Percentiles rank a stretch among this genome's conserved stretches.
Evolutionary conservation across 2,329 filamentous ascomycete genomes (phyloP).

Genomic region (Exophiala spinifera): DNA sequence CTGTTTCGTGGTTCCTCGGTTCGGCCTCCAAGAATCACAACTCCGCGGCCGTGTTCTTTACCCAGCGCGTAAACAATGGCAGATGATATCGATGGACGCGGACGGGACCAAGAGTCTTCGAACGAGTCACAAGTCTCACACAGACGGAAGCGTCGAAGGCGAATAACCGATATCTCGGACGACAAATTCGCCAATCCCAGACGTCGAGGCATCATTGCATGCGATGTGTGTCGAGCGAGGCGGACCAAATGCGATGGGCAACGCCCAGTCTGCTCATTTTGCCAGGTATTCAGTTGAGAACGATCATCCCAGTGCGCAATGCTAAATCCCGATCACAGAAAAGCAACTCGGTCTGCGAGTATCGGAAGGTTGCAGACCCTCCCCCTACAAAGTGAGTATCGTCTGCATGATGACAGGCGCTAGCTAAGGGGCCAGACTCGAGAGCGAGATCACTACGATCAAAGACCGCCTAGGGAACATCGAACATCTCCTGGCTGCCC

Average conservation of each 20-base stretch:
- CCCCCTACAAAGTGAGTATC: neutral
- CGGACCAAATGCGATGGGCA: slow-evolving; percentile 31
- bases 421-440: slow-evolving; percentile 3
- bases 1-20: no score
- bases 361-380: neutral
- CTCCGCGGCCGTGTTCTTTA: neutral
- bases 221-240: slow-evolving; percentile 27
- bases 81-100: neutral
- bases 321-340: neutral
- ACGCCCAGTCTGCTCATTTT: slow-evolving; percentile 27
- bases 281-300: slow-evolving; percentile 16
- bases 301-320: neutral
- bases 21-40: neutral
- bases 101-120: neutral
- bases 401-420: slow-evolving; percentile 4
- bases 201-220: slow-evolving; percentile 20
- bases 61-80: neutral
- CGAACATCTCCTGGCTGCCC: neutral
- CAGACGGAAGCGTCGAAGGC: neutral
- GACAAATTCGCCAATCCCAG: neutral
- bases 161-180: neutral
- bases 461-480: neutral
- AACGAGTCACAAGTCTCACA: neutral
- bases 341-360: slow-evolving; percentile 12
- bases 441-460: slow-evolving; percentile 1